A percentile compares a stretch with the other conserved stretches of the same genome.
phyloP scores from a whole-genome alignment of 768 basidiomycete genomes.

The Tylopilus balloui region DNA sequence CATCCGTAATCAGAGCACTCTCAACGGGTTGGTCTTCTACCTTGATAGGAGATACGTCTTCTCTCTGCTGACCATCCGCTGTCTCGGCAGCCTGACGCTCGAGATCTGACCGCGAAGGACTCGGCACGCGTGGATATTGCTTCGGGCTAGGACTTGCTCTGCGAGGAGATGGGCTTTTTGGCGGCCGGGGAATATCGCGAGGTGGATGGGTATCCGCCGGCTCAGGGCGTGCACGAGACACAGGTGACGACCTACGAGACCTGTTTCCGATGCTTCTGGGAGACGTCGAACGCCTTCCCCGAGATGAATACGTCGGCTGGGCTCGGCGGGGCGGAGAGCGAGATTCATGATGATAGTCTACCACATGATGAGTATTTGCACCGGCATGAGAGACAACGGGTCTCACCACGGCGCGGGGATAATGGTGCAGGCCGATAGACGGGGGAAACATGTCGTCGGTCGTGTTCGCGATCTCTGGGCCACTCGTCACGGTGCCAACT shows the following conservation, averaged over 20 bases:
- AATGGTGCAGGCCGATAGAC: conserved; percentile 15
- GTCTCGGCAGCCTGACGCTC: conserved; percentile 4
- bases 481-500: conserved; percentile 22
- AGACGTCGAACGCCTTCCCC: conserved; percentile 23
- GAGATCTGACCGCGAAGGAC: conserved; percentile 8
- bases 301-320: conserved; percentile 9
- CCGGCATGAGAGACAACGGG: background rate
- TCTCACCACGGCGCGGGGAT: conserved; percentile 29
- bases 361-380: background rate
- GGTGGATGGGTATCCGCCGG: conserved; percentile 4
- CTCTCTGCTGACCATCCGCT: background rate
- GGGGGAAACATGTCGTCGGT: conserved; percentile 18
- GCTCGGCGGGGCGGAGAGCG: conserved; percentile 15
- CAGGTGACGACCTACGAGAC: conserved; percentile 22
- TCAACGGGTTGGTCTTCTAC: conserved; percentile 4
- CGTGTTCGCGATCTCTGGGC: conserved; percentile 19
- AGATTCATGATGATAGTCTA: conserved; percentile 15
- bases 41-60: background rate
- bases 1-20: background rate
- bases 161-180: conserved; percentile 13
- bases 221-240: conserved; percentile 15
- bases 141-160: conserved; percentile 14
- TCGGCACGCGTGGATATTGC: conserved; percentile 4
- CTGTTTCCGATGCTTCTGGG: conserved; percentile 19
- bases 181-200: conserved; percentile 10